Conservation (phyloP, 306 rosid species). For the Pyrus communis region DNA sequence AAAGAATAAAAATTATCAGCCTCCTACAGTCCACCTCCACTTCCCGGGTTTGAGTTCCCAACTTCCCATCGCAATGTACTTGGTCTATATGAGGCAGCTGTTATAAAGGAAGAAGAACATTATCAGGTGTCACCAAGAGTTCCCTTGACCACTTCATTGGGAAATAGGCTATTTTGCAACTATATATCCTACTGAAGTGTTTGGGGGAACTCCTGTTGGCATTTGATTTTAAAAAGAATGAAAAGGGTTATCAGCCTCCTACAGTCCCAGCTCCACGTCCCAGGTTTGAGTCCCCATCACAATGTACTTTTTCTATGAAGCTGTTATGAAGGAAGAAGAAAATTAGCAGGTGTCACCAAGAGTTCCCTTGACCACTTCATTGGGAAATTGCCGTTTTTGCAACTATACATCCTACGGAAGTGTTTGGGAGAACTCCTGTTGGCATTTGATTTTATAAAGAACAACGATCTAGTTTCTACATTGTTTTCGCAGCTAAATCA, state of each 20-base stretch:
- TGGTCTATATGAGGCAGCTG: too few relatives aligned
- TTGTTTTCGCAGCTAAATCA: background rate
- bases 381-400: background rate
- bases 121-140: conserved; percentile 17
- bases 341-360: conserved; percentile 3
- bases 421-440: background rate
- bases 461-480: background rate
- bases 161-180: background rate
- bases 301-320: background rate
- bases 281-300: background rate
- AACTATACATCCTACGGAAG: background rate
- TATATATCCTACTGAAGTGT: background rate
- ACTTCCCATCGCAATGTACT: background rate
- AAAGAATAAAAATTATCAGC: background rate
- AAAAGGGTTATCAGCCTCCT: background rate
- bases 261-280: background rate
- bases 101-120: background rate
- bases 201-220: background rate
- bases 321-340: background rate
- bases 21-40: background rate
- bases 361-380: conserved; percentile 10
- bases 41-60: background rate
- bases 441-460: background rate
- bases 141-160: conserved; percentile 1
- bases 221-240: background rate